A percentile compares a stretch with the other conserved stretches of the same genome.
phyloP scores from a whole-genome alignment of 1,139 yeast genomes.

The Spathaspora sp. region DNA sequence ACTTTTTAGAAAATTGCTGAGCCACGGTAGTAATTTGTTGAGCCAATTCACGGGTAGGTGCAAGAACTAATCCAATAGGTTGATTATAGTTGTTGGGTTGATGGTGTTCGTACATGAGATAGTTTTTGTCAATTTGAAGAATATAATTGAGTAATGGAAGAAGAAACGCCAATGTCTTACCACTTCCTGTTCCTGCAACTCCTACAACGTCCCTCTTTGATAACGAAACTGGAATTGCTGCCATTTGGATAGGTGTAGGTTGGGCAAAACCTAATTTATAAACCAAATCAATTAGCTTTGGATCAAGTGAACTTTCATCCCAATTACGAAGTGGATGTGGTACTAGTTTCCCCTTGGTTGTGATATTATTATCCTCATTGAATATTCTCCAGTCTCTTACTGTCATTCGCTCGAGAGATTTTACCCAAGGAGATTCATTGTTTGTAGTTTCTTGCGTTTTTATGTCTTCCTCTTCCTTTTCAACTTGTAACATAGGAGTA shows the following conservation, averaged over 20 bases:
- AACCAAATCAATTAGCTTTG: constrained; percentile 36
- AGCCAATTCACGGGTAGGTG: constrained; percentile 94
- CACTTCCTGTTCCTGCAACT: constrained; percentile 96
- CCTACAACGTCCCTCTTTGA: constrained; percentile 70
- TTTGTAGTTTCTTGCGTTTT: constrained; percentile 12
- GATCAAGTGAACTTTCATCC: constrained; percentile 56
- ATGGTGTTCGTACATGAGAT: constrained; percentile 32
- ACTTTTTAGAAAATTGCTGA: constrained; percentile 41
- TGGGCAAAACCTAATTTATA: constrained; percentile 45
- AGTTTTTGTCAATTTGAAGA: constrained; percentile 36
- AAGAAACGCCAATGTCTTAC: constrained; percentile 84
- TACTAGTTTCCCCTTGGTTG: constrained; percentile 51
- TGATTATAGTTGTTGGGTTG: constrained; percentile 31
- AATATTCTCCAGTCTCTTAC: constrained; percentile 88
- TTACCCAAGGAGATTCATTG: constrained; percentile 65
- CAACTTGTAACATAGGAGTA: constrained; percentile 35
- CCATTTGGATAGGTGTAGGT: constrained; percentile 91
- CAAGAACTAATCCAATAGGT: constrained; percentile 66
- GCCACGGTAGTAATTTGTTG: constrained; percentile 77
- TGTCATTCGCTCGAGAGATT: constrained; percentile 64
- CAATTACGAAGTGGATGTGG: constrained; percentile 71
- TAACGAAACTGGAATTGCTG: constrained; percentile 76
- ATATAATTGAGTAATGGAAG: constrained; percentile 70
- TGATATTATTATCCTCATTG: constrained; percentile 73
- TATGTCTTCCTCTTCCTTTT: constrained; percentile 22